Evolutionary conservation across 2,329 filamentous ascomycete species (phyloP).

Genomic region (Hirsutella thompsonii): DNA sequence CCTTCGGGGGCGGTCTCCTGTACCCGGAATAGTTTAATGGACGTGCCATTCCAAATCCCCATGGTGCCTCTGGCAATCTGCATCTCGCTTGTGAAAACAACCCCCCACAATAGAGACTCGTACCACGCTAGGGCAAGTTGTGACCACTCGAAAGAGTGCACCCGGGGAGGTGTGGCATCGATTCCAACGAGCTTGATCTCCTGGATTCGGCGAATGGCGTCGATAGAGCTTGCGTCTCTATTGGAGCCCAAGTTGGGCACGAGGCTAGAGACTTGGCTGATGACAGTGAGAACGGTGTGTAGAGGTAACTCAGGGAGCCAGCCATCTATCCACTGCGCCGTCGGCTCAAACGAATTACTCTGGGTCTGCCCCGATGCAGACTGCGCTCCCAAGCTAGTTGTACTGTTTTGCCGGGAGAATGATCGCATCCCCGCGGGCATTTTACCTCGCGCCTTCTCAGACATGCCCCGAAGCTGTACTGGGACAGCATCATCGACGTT

Average conservation of each 20-base stretch:
- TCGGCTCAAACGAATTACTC: slow-evolving; percentile 60
- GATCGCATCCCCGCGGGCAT: slow-evolving; percentile 73
- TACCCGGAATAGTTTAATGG: slow-evolving; percentile 77
- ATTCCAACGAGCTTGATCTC: slow-evolving; percentile 55
- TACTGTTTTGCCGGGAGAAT: slow-evolving; percentile 86
- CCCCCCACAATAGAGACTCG: slow-evolving; percentile 84
- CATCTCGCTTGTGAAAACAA: slow-evolving; percentile 86
- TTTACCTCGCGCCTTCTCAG: slow-evolving; percentile 92
- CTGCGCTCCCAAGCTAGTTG: slow-evolving; percentile 61
- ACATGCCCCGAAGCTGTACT: slow-evolving; percentile 79
- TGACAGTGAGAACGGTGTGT: slow-evolving; percentile 71
- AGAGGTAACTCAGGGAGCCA: slow-evolving; percentile 89
- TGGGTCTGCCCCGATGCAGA: slow-evolving; percentile 43
- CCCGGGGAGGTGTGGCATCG: slow-evolving; percentile 59
- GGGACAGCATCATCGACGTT: slow-evolving; percentile 67
- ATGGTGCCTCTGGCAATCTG: slow-evolving; percentile 74
- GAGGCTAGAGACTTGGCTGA: slow-evolving; percentile 49
- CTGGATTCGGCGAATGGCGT: slow-evolving; percentile 41
- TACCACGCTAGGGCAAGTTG: slow-evolving; percentile 88
- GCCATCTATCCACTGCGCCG: slow-evolving; percentile 74
- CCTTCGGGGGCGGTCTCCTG: slow-evolving; percentile 72
- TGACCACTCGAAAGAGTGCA: slow-evolving; percentile 92
- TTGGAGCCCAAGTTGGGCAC: slow-evolving; percentile 38
- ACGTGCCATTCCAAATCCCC: slow-evolving; percentile 88
- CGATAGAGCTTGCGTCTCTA: slow-evolving; percentile 28